Conservation (phyloP, 2,329 filamentous ascomycete genomes). For the Ceratocystis ficicola region DNA sequence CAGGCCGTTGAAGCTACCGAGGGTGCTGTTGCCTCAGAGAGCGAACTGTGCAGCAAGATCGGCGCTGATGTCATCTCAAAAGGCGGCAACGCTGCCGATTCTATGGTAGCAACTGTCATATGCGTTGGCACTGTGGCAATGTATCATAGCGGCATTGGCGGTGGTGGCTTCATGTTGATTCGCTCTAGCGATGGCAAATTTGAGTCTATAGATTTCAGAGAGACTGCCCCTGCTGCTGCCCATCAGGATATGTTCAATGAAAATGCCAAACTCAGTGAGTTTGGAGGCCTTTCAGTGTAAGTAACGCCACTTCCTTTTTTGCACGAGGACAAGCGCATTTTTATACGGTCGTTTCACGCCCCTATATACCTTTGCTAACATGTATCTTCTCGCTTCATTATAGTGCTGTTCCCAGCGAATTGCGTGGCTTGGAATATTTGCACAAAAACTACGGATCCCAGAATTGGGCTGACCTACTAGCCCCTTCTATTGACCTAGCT, state of each 20-base stretch:
- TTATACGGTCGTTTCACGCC: too few relatives aligned
- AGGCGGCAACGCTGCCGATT: conserved; percentile 56
- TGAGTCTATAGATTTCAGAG: conserved; percentile 75
- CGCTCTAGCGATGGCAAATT: conserved; percentile 52
- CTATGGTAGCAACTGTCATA: conserved; percentile 50
- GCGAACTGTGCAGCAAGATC: conserved; percentile 45
- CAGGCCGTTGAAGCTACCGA: conserved; percentile 20
- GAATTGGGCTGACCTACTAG: conserved; percentile 54
- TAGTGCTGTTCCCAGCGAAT: conserved; percentile 55
- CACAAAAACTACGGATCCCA: conserved; percentile 50
- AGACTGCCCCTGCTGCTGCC: conserved; percentile 68
- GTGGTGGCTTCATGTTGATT: conserved; percentile 70
- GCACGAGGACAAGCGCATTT: too few relatives aligned
- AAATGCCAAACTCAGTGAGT: conserved; percentile 50
- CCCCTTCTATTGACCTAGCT: conserved; percentile 60
- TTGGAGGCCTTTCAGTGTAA: conserved; percentile 59
- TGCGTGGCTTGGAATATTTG: conserved; percentile 61
- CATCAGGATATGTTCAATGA: conserved; percentile 71
- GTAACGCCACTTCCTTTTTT: conserved; percentile 29
- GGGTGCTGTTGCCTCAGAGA: conserved; percentile 53
- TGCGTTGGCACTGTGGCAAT: conserved; percentile 53
- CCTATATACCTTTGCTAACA: not conserved
- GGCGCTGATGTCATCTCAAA: conserved; percentile 44
- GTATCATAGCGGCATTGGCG: conserved; percentile 60
- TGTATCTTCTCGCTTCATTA: not conserved